phyloP scores from a whole-genome alignment of 2,329 filamentous ascomycete genomes.

The Dichotomopilus funicola region DNA sequence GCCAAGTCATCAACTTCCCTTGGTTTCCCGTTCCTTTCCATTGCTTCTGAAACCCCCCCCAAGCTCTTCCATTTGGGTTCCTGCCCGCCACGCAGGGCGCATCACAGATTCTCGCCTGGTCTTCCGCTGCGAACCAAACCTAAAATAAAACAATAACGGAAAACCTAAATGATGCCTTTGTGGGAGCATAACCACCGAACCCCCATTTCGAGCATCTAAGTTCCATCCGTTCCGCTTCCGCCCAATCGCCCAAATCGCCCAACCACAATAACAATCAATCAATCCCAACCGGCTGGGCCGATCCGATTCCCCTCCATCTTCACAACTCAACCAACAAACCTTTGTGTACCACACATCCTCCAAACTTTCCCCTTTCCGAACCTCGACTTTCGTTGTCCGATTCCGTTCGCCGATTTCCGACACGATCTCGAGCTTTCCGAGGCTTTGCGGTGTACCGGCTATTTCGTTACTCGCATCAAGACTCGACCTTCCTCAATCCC shows the following conservation, averaged over 20 bases:
- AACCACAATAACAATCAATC: background rate
- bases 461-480: background rate
- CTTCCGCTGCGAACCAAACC: background rate
- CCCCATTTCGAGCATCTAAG: background rate
- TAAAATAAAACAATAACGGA: background rate
- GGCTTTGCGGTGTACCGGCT: too few species aligned
- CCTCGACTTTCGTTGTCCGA: background rate
- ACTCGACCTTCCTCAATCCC: background rate
- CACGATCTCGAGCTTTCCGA: too few species aligned
- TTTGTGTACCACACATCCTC: background rate
- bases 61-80: background rate
- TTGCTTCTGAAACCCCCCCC: background rate
- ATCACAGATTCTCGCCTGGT: background rate
- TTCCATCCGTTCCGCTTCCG: background rate
- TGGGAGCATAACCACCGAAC: background rate
- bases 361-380: background rate
- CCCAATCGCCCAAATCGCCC: background rate
- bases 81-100: constrained; percentile 1
- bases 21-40: background rate
- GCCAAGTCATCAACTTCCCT: constrained; percentile 14
- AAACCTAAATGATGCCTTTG: constrained; percentile 3
- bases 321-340: background rate
- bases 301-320: background rate
- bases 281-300: background rate
- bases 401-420: background rate